phyloP scores from a whole-genome alignment of 2,329 filamentous ascomycete species.

The Neofusicoccum kwambonambiense region DNA sequence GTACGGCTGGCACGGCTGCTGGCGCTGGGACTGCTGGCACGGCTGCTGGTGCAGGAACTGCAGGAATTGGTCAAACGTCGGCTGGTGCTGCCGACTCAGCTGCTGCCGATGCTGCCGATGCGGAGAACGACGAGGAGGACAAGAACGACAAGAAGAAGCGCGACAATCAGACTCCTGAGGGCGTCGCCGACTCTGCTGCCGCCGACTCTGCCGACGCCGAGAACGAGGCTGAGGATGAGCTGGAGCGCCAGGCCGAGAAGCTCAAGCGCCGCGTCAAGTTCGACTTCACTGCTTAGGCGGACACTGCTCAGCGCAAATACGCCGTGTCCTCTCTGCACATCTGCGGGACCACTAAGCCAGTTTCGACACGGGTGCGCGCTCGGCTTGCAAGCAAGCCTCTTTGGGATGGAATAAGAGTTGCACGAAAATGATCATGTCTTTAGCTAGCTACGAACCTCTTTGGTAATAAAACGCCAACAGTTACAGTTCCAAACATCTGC shows the following conservation, averaged over 20 bases:
- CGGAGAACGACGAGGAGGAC: neutral
- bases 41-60: conserved; percentile 2
- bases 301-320: neutral
- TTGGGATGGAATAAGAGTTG: neutral
- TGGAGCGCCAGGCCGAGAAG: neutral
- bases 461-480: no score
- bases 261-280: neutral
- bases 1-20: neutral
- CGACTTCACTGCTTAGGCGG: neutral
- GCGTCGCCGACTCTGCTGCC: neutral
- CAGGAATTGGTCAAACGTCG: neutral
- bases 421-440: neutral
- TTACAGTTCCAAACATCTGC: no score
- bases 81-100: conserved; percentile 11
- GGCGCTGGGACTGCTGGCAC: conserved; percentile 9
- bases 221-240: neutral
- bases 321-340: no score
- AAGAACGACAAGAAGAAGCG: neutral
- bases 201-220: conserved; percentile 19
- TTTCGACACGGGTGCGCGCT: no score
- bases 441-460: neutral
- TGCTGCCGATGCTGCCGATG: conserved; percentile 17
- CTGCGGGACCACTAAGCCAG: no score
- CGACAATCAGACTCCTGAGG: neutral
- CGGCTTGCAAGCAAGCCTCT: neutral